Evolutionary conservation across 2,329 filamentous ascomycete genomes (phyloP).

Genomic region (Ascocoryne sarcoides): DNA sequence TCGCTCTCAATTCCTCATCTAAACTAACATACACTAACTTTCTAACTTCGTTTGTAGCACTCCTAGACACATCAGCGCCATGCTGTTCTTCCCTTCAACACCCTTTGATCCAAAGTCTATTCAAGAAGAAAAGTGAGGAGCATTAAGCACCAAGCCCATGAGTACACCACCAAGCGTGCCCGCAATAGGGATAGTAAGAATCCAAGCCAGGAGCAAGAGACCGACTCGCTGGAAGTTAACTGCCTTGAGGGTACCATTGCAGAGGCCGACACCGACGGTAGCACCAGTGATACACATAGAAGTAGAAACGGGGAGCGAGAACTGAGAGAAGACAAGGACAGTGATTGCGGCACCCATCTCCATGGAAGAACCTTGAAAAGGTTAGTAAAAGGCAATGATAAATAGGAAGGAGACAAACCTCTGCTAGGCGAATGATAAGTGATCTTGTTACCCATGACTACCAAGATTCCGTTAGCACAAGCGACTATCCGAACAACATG

Average conservation of each 20-base stretch:
- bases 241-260: conserved; percentile 62
- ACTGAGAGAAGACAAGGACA: conserved; percentile 67
- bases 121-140: conserved; percentile 40
- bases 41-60: too few species aligned
- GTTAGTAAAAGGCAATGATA: too few species aligned
- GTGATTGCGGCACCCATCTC: conserved; percentile 73
- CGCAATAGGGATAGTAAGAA: conserved; percentile 46
- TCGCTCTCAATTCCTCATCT: too few species aligned
- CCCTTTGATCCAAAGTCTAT: too few species aligned
- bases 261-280: conserved; percentile 69
- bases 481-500: background rate
- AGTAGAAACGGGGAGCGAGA: conserved; percentile 66
- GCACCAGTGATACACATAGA: conserved; percentile 75
- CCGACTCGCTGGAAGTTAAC: conserved; percentile 69
- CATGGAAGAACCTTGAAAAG: conserved; percentile 60
- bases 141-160: conserved; percentile 44
- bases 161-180: conserved; percentile 28
- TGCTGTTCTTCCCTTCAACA: too few species aligned
- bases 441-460: conserved; percentile 77
- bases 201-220: conserved; percentile 59
- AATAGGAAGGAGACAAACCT: too few species aligned
- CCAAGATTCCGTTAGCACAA: conserved; percentile 14
- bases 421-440: conserved; percentile 59
- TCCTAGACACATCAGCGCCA: too few species aligned
- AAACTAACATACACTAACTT: too few species aligned